Conservation (phyloP, 2,329 filamentous ascomycete species). For the Alternaria triticina region DNA sequence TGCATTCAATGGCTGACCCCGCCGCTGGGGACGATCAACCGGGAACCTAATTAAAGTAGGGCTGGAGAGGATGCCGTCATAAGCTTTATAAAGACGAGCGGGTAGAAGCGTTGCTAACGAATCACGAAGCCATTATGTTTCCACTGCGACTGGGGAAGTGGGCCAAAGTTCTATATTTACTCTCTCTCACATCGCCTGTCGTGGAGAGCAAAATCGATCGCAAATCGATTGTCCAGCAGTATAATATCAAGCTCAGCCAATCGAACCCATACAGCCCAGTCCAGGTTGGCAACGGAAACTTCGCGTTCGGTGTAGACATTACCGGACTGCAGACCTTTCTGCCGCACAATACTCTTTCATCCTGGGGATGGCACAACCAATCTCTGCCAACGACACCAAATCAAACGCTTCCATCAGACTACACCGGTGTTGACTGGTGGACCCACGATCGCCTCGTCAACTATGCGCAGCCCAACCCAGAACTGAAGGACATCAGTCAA, state of each 20-base stretch:
- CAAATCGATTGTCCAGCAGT: constrained; percentile 40
- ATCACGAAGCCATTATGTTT: constrained; percentile 14
- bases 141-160: background rate
- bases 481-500: constrained; percentile 53
- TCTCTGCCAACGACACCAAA: constrained; percentile 49
- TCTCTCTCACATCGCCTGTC: background rate
- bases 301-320: constrained; percentile 56
- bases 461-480: constrained; percentile 53
- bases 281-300: constrained; percentile 57
- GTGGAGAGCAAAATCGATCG: constrained; percentile 35
- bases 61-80: constrained; percentile 4
- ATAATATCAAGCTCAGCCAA: constrained; percentile 57
- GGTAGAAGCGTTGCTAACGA: background rate
- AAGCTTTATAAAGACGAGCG: constrained; percentile 9
- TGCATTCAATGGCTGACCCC: constrained; percentile 23
- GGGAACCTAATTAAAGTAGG: constrained; percentile 28
- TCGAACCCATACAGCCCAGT: constrained; percentile 60
- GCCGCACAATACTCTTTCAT: constrained; percentile 52
- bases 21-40: constrained; percentile 21
- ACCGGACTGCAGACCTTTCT: constrained; percentile 56
- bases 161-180: constrained; percentile 5
- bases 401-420: constrained; percentile 47
- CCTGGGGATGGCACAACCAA: constrained; percentile 57
- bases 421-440: constrained; percentile 54
- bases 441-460: constrained; percentile 53